Evolutionary conservation across 2,329 filamentous ascomycete species (phyloP), one percentile per base, ranked within the genome.

Genomic region (Diaporthe sp.): DNA sequence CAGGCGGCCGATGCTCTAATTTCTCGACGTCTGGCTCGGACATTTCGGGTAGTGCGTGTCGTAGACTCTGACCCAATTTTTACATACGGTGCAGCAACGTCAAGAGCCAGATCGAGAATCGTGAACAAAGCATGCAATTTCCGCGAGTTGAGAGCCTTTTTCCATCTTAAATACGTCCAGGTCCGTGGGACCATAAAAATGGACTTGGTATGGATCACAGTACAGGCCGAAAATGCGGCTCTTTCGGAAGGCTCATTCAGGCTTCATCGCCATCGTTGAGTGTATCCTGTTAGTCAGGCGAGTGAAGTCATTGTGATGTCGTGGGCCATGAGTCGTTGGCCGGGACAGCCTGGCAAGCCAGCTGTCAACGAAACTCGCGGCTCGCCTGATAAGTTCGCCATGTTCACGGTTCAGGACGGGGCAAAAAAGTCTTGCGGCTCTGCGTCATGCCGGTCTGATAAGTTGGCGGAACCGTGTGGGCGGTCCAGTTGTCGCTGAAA

Each of bases 251-350:
- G 60, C 15, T 47, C 20, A 25, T 31, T 51, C 34, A 7, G n/a
- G 20, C 31, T 28, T 34, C 37, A 61, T 28, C 20, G 34, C 22
- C 25, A n/a, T 42, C 15, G 10, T 42, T 44, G 25, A 39, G 28
- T 3, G 20, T 31, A 57, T 22, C 55, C 20, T 22, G 22, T 58
- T 58, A 57, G 34, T 53, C 42, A 25, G 37, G n/a, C 13, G 44
- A 15, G 47, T 72, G 73, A 75, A 75, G 57, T 72, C 73, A 72
- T 75, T 13, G 57, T 73, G 71, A 65, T 73, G 71, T 51, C 47
- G 71, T 51, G 25, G 37, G 37, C n/a, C 73, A 25, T 71, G 73
- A 71, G 25, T 75, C 65, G 73, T 37, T 51, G 63, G 20, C 63
- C 63, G 44, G 63, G 44, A 51, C 42, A 34, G 20, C 61, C 42